phyloP scores from a whole-genome alignment of 2,329 filamentous ascomycete genomes.

The Pseudogymnoascus destructans region DNA sequence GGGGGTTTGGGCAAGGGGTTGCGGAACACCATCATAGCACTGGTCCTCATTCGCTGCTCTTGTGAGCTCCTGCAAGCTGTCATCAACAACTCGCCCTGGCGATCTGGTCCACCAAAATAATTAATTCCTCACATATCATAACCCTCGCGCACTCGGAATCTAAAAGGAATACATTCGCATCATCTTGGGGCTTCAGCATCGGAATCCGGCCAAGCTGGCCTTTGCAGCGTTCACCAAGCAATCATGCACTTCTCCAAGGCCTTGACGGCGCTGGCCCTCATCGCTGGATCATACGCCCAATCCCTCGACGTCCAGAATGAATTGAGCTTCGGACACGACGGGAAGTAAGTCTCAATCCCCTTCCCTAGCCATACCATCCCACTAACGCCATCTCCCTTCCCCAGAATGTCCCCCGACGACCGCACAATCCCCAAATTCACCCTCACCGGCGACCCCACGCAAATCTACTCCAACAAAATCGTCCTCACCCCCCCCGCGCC shows the following conservation, averaged over 20 bases:
- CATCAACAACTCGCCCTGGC: conserved; percentile 12
- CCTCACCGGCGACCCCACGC: conserved; percentile 37
- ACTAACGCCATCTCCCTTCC: conserved; percentile 11
- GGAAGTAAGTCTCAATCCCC: conserved; percentile 19
- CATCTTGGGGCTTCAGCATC: not conserved
- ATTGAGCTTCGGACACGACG: conserved; percentile 34
- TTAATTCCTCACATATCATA: not conserved
- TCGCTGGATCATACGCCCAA: conserved; percentile 22
- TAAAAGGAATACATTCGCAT: not conserved
- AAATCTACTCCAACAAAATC: conserved; percentile 74
- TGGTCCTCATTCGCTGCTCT: conserved; percentile 30
- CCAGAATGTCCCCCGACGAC: conserved; percentile 24
- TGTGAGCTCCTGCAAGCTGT: conserved; percentile 30
- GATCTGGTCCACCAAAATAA: not conserved
- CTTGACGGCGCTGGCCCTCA: conserved; percentile 19
- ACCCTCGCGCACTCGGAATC: not conserved
- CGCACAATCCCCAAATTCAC: conserved; percentile 23
- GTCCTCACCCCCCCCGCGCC: conserved; percentile 82
- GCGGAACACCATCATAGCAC: conserved; percentile 35
- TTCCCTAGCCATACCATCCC: not conserved
- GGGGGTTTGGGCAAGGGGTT: conserved; percentile 37
- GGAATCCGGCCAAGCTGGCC: not conserved
- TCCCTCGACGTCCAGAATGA: conserved; percentile 24
- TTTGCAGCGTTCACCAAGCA: not conserved
- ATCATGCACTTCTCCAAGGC: conserved; percentile 16